Evolutionary conservation across 306 rosid species (phyloP), one percentile per base, ranked within the genome.

Genomic region (Citrullus amarus): DNA sequence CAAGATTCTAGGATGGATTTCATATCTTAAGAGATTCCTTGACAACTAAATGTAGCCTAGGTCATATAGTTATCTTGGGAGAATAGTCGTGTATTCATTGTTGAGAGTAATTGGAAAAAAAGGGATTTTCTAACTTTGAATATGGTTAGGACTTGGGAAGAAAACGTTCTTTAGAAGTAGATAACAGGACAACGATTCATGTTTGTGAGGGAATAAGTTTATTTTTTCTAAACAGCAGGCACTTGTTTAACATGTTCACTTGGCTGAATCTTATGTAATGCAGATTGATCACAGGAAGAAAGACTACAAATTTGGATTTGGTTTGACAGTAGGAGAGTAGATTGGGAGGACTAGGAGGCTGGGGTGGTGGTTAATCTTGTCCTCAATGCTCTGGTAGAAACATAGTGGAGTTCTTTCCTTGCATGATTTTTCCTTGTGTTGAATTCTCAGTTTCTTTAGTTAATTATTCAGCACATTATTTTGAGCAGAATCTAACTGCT

Each of bases 231-330:
- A 4, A 53, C 2, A 36, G 25, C 46, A 3, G 7, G 48, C 46
- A 34, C 22, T 16, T 16, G 13, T 61, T 12, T 34, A 17, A 65
- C 71, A 7, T 36, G 46, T 65, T 65, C 48, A 38, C 48, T 39
- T 44, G 76, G 5, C 13, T 72, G 46, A 68, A 32, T 50, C 60
- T 67, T 15, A 11, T 80, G 59, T 69, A 61, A 50, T 83, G 93
- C 97, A 92, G 97, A 89, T 96, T 77, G 99, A 96, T 82, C 97
- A 92, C 84, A 83, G 38, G 83, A 96, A 87, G 96, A 96, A 92
- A 77, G 99, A 96, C 87, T 96, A 92, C 96, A 96, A 92, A 85
- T 92, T 96, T 63, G 98, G 99, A 69, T 96, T 96, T 82, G 99
- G 99, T 79, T 87, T 96, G 91, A 92, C 93, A 12, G 97, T 96